These are phyloP conservation scores for Piper betle DNA, from an alignment of 164 flowering plant genomes.

Conservation along the genomic window DNA sequence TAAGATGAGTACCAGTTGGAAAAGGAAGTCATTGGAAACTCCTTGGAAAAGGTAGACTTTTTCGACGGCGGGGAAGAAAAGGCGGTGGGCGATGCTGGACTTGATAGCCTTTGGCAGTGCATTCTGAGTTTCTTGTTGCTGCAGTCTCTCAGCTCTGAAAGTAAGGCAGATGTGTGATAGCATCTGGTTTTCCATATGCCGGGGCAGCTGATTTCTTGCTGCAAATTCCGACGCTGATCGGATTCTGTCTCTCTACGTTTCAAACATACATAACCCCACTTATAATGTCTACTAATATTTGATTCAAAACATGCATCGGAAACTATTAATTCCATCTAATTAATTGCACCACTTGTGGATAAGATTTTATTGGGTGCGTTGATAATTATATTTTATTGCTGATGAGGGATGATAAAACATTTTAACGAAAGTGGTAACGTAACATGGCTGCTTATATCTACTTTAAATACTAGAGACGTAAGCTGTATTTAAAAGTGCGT, in stretches of 20 bases:
- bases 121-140: constrained; percentile 67
- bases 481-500: too few species aligned
- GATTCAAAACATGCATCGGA: too few species aligned
- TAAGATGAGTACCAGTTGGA: constrained; percentile 60
- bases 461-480: too few species aligned
- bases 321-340: too few species aligned
- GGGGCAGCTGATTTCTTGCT: constrained; percentile 60
- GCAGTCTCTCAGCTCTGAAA: constrained; percentile 76
- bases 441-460: too few species aligned
- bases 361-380: too few species aligned
- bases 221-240: constrained; percentile 72
- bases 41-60: constrained; percentile 65
- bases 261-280: too few species aligned
- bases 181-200: constrained; percentile 58
- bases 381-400: too few species aligned
- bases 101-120: constrained; percentile 75
- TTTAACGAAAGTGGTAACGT: too few species aligned
- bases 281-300: too few species aligned
- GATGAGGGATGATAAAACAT: too few species aligned
- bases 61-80: constrained; percentile 63
- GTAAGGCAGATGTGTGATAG: constrained; percentile 77
- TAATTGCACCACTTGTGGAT: too few species aligned
- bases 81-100: constrained; percentile 69
- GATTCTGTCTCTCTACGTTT: constrained; percentile 72
- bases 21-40: constrained; percentile 75